Base-by-base conservation (phyloP, 805 yeast species). In the Spathaspora sp. region DNA sequence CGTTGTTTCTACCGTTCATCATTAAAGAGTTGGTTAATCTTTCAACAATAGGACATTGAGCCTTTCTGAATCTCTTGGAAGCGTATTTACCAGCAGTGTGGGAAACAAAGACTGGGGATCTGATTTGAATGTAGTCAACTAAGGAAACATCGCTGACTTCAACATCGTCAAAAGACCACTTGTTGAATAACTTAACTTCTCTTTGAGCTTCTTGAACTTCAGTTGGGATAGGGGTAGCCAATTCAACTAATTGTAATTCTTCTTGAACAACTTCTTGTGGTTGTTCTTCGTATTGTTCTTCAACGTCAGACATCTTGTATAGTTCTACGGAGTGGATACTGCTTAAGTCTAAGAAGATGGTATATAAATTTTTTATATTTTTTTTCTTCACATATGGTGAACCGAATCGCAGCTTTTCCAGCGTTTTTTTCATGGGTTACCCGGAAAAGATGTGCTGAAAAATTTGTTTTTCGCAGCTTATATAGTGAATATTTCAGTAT, bases 1-100 rank as follows among this genome's bases (percentile, higher is more conserved):
- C 99, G 88, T 96, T 94, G 96, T 94, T 94, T 86, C 98, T 93
- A 85, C 99, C 99, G 88, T 94, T 92, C 99, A 94, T 94, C 99
- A 94, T 94, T 76, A 94, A 85, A 62, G 99, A 88, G 93, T 94
- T 93, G 81, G 98, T 93, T 78, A 94, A 85, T 86, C 99, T 93
- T 87, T 94, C 99, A 68, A 94, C 78, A 78, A 94, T 87, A 73
- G 98, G 98, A 83, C 97, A 92, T 85, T 94, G 99, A 66, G 98
- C 94, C 88, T 94, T 94, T 87, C 98, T 92, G 89, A 94, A 94
- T 82, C 99, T 92, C 90, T 94, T 94, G 81, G 89, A 78, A 71
- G 98, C 98, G 83, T 93, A 94, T 81, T 97, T 93, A 78, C 99
- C 99, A 70, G 99, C 97, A 70, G 98, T 90, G 94, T 94, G 99